Conservation (phyloP, 495 filamentous ascomycete genomes). For the Aspergillus wentii region DNA sequence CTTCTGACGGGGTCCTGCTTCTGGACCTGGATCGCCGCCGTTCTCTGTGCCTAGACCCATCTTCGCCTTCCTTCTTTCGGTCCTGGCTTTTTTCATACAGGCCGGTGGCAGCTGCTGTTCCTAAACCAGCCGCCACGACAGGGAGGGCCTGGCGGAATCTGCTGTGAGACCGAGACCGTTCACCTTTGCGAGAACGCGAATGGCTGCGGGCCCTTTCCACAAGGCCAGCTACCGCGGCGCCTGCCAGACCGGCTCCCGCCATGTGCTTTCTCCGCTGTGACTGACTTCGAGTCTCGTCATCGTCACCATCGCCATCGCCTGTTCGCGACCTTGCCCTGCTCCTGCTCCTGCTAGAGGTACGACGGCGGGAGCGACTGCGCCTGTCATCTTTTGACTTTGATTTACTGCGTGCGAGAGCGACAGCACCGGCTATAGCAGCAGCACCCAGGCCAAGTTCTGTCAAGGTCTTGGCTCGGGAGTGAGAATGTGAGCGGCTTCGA, state of each 20-base stretch:
- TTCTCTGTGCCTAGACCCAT: constrained; percentile 36
- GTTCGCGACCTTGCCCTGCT: too few species aligned
- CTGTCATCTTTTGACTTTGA: constrained; percentile 62
- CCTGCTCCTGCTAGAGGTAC: constrained; percentile 54
- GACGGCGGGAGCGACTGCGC: constrained; percentile 65
- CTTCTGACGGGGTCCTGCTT: constrained; percentile 50
- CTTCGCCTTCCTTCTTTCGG: constrained; percentile 57
- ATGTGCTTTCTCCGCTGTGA: constrained; percentile 62
- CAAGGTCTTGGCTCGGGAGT: constrained; percentile 53
- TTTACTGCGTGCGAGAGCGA: constrained; percentile 66
- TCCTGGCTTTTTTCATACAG: constrained; percentile 75
- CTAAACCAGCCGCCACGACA: constrained; percentile 71
- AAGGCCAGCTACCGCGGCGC: constrained; percentile 71
- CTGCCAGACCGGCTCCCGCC: constrained; percentile 73
- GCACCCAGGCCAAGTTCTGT: constrained; percentile 74
- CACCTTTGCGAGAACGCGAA: constrained; percentile 54
- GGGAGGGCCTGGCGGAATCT: constrained; percentile 55
- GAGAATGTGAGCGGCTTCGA: constrained; percentile 52
- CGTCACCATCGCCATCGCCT: constrained; percentile 21
- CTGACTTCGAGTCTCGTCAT: constrained; percentile 45
- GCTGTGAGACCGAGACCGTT: constrained; percentile 52
- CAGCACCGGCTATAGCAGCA: constrained; percentile 75
- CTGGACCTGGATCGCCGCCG: constrained; percentile 49
- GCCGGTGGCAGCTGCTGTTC: constrained; percentile 73
- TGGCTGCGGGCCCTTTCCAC: constrained; percentile 70